Evolutionary conservation across 2,329 filamentous ascomycete genomes (phyloP).

Genomic region (Sclerotinia spermophila): DNA sequence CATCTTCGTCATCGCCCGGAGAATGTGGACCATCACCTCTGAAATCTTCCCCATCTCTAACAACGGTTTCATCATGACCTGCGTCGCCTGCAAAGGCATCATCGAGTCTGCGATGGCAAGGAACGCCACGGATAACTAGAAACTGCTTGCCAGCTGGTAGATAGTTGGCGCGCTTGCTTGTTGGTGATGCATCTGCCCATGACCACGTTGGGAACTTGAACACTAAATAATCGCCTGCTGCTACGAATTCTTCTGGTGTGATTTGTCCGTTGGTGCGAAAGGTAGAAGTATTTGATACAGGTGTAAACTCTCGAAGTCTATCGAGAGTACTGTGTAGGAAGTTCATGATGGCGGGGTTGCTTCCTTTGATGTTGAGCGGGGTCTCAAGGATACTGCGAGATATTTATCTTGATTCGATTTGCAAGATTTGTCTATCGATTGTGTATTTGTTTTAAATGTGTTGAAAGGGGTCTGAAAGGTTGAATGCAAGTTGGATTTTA

Average conservation of each 20-base stretch:
- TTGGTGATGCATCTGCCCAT: slow-evolving; percentile 86
- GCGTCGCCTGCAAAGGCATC: slow-evolving; percentile 90
- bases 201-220: slow-evolving; percentile 99
- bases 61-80: slow-evolving; percentile 80
- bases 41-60: slow-evolving; percentile 71
- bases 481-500: neutral
- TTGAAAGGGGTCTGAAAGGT: neutral
- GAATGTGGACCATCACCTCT: slow-evolving; percentile 45
- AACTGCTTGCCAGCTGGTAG: slow-evolving; percentile 92
- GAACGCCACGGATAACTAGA: slow-evolving; percentile 88
- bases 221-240: slow-evolving; percentile 93
- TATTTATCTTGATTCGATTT: neutral
- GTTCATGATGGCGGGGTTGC: slow-evolving; percentile 58
- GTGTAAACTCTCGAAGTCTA: slow-evolving; percentile 87
- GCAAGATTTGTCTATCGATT: neutral
- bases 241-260: slow-evolving; percentile 93
- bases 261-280: slow-evolving; percentile 94
- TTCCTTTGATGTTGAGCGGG: slow-evolving; percentile 17
- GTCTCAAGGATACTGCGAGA: neutral
- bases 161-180: slow-evolving; percentile 72
- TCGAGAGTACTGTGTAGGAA: slow-evolving; percentile 91
- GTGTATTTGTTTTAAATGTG: neutral
- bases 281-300: slow-evolving; percentile 83
- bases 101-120: slow-evolving; percentile 85
- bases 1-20: slow-evolving; percentile 68